Base-by-base conservation (phyloP, 495 filamentous ascomycete genomes). In the Talaromyces borbonicus region DNA sequence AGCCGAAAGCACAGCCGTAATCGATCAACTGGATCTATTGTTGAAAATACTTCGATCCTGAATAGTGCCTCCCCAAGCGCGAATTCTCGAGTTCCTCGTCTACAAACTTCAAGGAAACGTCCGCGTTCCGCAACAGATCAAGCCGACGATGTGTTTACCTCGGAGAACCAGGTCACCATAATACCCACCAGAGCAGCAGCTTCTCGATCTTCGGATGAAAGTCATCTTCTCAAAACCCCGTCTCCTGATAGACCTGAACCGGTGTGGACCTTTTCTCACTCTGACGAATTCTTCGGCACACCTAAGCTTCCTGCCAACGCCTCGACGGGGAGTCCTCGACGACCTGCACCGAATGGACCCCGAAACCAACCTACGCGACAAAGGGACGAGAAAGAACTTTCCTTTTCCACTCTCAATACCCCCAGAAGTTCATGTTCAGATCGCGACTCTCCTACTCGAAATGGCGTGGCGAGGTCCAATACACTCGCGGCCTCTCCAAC, bases 321-420 rank as follows among this genome's bases (percentile, higher is more conserved):
- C 14, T 39, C 46, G 1, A 55, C 51, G 18, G 57, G 65, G 7
- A 67, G 66, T 19, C 66, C 66, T 14, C 63, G 65, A 6, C 59
- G 61, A 0, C 59, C 66, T 8, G 52, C 41, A 0, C 56, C 67
- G 9, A 68, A 66, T 43, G 66, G 67, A 0, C 67, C 66, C 5
- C 65, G 66, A 35, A 66, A 15, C 23, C 66, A 66, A 45, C 66
- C 64, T 1, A 49, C 36, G 1, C 50, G 39, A 27, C 40, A 52
- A 33, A 27, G 49, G 22, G 56, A 58, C 7, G 62, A 52, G 24
- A 65, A 30, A 16, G 42, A 55, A 11, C 49, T 52, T 7, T 47
- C 49, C 8, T 50, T 55, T 3, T 50, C 52, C 15, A 19, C 33
- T 6, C 7, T 26, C 14, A 16, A 30, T 7, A 27, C 46, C 4